Percentiles rank a stretch among this genome's conserved stretches.
These are phyloP conservation scores for Pecoramyces ruminantium DNA, from an alignment of 192 early-diverging fungal species.

Conservation along the genomic window DNA sequence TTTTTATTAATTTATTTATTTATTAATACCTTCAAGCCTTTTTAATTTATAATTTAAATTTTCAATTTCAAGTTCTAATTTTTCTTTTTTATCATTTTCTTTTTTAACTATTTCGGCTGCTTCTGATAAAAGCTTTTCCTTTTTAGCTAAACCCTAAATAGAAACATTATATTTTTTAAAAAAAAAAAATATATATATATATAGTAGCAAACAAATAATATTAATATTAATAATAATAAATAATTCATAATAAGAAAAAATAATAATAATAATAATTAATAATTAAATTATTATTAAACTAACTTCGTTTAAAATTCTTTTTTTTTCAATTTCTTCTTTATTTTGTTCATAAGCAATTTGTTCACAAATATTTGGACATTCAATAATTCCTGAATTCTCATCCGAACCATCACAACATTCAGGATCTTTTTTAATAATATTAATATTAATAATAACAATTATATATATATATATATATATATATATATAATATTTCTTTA, in stretches of 20 bases:
- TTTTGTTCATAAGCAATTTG: constrained; percentile 30
- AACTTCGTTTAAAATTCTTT: background rate
- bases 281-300: no score
- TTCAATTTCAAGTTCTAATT: background rate
- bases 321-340: background rate
- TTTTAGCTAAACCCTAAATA: background rate
- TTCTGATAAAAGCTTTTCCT: background rate
- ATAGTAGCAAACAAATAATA: no score
- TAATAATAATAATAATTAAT: no score
- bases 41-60: background rate
- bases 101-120: background rate
- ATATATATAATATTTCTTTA: no score
- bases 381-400: constrained; percentile 40
- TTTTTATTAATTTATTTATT: no score
- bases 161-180: no score
- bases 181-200: no score
- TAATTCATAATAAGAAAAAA: no score
- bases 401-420: constrained; percentile 95
- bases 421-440: constrained; percentile 18
- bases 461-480: no score
- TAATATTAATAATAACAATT: no score
- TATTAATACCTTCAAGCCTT: background rate
- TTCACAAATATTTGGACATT: constrained; percentile 63
- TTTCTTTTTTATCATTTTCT: background rate
- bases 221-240: no score